Base-by-base conservation (phyloP, 2,329 filamentous ascomycete species). In the Fusarium sarcochroum region DNA sequence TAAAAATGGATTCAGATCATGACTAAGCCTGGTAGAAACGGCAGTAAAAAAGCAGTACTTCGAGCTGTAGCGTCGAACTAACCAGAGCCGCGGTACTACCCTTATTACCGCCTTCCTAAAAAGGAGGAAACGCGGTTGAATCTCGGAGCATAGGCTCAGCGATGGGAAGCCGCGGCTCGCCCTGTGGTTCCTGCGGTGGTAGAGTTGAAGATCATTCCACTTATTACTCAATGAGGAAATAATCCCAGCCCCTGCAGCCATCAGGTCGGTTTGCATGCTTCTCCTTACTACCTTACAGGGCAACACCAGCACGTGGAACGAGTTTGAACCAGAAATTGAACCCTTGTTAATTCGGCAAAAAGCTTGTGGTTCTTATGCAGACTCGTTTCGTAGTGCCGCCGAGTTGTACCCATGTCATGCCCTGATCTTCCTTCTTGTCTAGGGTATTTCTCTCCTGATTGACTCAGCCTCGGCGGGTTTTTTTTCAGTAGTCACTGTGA, bases 121-220 rank as follows among this genome's bases (percentile, higher is more conserved):
- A 0, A 27, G 46, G 42, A 30, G 7, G 37, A 37, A 18, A 3
- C 34, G 34, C 34, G 34, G 34, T 13, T 30, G 27, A 30, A 30
- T 30, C 13, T 30, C 27, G 27, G 27, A 30, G 34, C 34, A 35
- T 17, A 35, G 7, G 10, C 4, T n/a, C 32, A 25, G 11, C 40
- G 9, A 20, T n/a, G 18, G 47, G 35, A 20, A 20, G 13, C 20
- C 40, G 50, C 50, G 38, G 49, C 21, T 52, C 27, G 38, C 13
- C 21, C 46, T 20, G 38, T 13, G 13, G 37, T 41, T 7, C 11
- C 20, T 52, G 8, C 35, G 37, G 15, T 20, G 35, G 34, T 7
- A 20, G 23, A 7, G 23, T 32, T 38, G 58, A 42, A 42, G 49
- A 63, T 63, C 59, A 63, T 63, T 42, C 59, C 58, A 63, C 59